phyloP scores from a whole-genome alignment of 495 filamentous ascomycete genomes.

The Penicillium cinerascens region DNA sequence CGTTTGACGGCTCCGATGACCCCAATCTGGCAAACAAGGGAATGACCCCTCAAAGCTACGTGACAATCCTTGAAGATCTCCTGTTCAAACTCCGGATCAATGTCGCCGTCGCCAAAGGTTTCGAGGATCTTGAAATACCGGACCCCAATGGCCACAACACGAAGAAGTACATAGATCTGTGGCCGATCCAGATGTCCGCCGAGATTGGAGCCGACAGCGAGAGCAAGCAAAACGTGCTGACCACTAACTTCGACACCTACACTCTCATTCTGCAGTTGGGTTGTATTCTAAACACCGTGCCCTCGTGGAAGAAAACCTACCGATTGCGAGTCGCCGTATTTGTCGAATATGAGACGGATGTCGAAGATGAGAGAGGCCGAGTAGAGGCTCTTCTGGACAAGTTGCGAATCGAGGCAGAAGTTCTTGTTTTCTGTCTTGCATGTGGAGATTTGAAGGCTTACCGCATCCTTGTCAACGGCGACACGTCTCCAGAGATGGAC shows the following conservation, averaged over 20 bases:
- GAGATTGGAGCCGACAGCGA: slow-evolving; percentile 64
- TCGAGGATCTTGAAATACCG: slow-evolving; percentile 71
- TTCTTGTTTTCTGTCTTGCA: slow-evolving; percentile 79
- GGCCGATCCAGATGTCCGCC: slow-evolving; percentile 83
- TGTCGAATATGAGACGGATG: slow-evolving; percentile 83
- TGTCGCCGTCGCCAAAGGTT: slow-evolving; percentile 81
- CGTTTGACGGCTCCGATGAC: slow-evolving; percentile 10
- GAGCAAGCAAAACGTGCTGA: slow-evolving; percentile 63
- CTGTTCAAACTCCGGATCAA: slow-evolving; percentile 76
- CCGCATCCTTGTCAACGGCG: slow-evolving; percentile 73
- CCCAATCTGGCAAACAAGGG: slow-evolving; percentile 58
- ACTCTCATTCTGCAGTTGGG: slow-evolving; percentile 84
- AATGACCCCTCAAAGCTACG: slow-evolving; percentile 65
- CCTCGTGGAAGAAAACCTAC: slow-evolving; percentile 76
- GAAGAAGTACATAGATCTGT: slow-evolving; percentile 84
- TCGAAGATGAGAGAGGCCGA: slow-evolving; percentile 71
- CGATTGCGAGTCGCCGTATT: slow-evolving; percentile 76
- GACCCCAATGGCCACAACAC: slow-evolving; percentile 48
- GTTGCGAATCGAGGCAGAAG: slow-evolving; percentile 73
- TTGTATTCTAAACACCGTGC: slow-evolving; percentile 79
- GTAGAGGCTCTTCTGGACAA: slow-evolving; percentile 76
- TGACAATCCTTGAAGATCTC: slow-evolving; percentile 81
- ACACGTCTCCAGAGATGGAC: slow-evolving; percentile 31
- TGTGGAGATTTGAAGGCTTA: slow-evolving; percentile 70
- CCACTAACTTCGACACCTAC: slow-evolving; percentile 91